Conservation (phyloP, 148 eudicot genomes). For the Cornus controversa region DNA sequence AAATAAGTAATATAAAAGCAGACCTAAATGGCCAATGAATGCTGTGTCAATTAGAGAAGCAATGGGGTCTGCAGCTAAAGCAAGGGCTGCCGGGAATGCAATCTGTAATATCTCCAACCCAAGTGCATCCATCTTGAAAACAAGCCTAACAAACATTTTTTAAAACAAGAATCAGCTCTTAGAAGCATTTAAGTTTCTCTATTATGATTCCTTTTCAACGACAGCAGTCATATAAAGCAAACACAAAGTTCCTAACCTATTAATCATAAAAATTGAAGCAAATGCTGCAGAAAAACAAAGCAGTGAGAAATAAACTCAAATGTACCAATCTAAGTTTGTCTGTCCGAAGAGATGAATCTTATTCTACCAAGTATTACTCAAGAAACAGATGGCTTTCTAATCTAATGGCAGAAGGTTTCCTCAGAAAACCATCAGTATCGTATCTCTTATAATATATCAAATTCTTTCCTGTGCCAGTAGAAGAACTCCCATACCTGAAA, state of each 20-base stretch:
- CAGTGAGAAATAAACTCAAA: neutral
- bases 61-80: conserved; percentile 91
- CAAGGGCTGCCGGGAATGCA: conserved; percentile 88
- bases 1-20: neutral
- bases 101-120: conserved; percentile 74
- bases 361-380: neutral
- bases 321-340: too few relatives aligned
- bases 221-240: neutral
- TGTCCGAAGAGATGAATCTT: neutral
- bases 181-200: neutral
- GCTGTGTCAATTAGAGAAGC: conserved; percentile 92
- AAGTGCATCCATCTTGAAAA: conserved; percentile 73
- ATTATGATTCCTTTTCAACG: neutral
- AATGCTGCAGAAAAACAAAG: neutral
- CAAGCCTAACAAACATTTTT: conserved; percentile 32
- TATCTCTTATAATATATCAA: neutral
- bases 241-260: neutral
- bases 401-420: neutral
- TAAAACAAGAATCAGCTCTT: neutral
- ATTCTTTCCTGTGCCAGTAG: neutral
- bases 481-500: neutral
- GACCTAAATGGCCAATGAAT: conserved; percentile 82
- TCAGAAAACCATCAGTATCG: neutral
- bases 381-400: neutral
- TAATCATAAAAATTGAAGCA: neutral